Evolutionary conservation across 2,329 filamentous ascomycete species (phyloP).

Genomic region (Diaporthe sp.): DNA sequence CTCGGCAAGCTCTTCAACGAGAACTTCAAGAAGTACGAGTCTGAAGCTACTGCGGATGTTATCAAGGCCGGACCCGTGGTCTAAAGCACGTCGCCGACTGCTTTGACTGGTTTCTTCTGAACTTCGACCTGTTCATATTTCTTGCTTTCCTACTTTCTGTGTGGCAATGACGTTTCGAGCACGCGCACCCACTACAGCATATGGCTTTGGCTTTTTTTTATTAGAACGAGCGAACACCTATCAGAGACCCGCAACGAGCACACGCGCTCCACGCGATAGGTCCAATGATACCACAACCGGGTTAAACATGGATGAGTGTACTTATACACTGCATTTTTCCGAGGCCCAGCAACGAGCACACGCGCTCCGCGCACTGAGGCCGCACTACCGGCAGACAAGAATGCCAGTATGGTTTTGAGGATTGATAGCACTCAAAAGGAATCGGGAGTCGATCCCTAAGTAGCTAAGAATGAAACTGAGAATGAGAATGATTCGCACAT

Average conservation of each 20-base stretch:
- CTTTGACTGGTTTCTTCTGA: constrained; percentile 1
- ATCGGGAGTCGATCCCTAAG: not conserved
- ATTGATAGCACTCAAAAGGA: constrained; percentile 1
- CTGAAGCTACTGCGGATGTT: constrained; percentile 85
- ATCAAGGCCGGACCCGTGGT: constrained; percentile 73
- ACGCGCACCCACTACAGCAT: constrained; percentile 32
- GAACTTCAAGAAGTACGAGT: constrained; percentile 97
- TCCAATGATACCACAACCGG: constrained; percentile 41
- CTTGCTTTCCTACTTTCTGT: constrained; percentile 2
- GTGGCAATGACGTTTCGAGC: constrained; percentile 23
- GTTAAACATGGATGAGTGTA: constrained; percentile 30
- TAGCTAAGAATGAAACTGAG: constrained; percentile 12
- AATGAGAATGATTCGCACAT: constrained; percentile 7
- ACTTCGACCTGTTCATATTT: constrained; percentile 26
- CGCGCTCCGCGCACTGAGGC: constrained; percentile 41
- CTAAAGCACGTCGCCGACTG: constrained; percentile 39
- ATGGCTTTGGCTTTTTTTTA: constrained; percentile 31
- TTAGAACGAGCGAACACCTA: constrained; percentile 36
- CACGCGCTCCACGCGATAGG: constrained; percentile 42
- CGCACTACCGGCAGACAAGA: constrained; percentile 36
- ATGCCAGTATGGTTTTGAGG: constrained; percentile 35
- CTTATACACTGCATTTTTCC: constrained; percentile 15
- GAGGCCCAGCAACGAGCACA: constrained; percentile 42
- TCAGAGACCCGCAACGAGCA: constrained; percentile 42
- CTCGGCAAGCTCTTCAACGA: constrained; percentile 90